Evolutionary conservation across 768 basidiomycete genomes (phyloP).

Genomic region (Serendipita indica): DNA sequence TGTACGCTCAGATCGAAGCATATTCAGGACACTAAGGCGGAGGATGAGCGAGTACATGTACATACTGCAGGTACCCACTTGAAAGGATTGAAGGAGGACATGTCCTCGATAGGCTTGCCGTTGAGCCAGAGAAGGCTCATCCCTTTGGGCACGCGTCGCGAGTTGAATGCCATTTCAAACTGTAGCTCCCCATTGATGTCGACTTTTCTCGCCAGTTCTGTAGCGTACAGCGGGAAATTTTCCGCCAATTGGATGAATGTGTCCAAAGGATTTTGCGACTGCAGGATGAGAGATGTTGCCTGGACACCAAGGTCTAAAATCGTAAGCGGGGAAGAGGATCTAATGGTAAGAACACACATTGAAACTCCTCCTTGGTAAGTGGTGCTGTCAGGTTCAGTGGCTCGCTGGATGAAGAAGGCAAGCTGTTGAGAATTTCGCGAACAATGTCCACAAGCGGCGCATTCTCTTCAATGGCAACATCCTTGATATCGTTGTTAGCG

Average conservation of each 20-base stretch:
- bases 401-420: background rate
- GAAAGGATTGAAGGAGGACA: slow-evolving; percentile 54
- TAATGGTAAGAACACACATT: slow-evolving; percentile 25
- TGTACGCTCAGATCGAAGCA: slow-evolving; percentile 55
- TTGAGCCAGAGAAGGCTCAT: slow-evolving; percentile 65
- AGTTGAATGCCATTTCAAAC: slow-evolving; percentile 44
- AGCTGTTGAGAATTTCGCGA: slow-evolving; percentile 9
- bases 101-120: slow-evolving; percentile 43
- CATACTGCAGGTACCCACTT: slow-evolving; percentile 27
- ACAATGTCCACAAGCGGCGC: slow-evolving; percentile 3
- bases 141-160: slow-evolving; percentile 35
- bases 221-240: slow-evolving; percentile 80
- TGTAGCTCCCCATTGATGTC: slow-evolving; percentile 33
- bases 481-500: background rate
- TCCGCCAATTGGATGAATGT: slow-evolving; percentile 59
- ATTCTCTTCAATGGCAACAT: background rate
- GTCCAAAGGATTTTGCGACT: slow-evolving; percentile 38
- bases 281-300: slow-evolving; percentile 57
- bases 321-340: background rate
- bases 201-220: slow-evolving; percentile 57
- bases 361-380: slow-evolving; percentile 38
- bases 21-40: slow-evolving; percentile 40
- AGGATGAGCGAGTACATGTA: background rate
- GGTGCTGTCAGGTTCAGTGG: slow-evolving; percentile 24
- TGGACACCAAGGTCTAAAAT: slow-evolving; percentile 51